A percentile compares a stretch with the other conserved stretches of the same genome.
phyloP scores from a whole-genome alignment of 345 rosid species.

The Hevea brasiliensis region DNA sequence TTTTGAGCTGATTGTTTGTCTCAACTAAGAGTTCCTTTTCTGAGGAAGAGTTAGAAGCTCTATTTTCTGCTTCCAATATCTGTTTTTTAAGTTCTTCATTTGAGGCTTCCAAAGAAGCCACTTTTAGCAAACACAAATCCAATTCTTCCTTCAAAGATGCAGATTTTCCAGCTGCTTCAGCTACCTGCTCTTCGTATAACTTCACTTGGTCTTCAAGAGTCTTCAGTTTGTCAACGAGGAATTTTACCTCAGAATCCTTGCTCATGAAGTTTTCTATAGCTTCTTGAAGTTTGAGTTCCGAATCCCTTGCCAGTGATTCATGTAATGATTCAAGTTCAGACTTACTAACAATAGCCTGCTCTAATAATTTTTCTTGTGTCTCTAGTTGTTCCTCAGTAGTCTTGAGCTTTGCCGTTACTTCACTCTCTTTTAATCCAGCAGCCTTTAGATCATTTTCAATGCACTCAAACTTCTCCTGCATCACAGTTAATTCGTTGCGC shows the following conservation, averaged over 20 bases:
- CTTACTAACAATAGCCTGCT: slow-evolving; percentile 51
- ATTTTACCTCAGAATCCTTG: slow-evolving; percentile 74
- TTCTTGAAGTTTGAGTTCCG: slow-evolving; percentile 65
- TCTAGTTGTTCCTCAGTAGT: slow-evolving; percentile 68
- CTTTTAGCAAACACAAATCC: slow-evolving; percentile 52
- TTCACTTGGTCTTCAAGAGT: slow-evolving; percentile 57
- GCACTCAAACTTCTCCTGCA: slow-evolving; percentile 61
- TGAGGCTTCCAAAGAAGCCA: slow-evolving; percentile 53
- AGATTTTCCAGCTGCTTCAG: slow-evolving; percentile 52
- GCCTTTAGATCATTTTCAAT: slow-evolving; percentile 66
- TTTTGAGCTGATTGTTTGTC: slow-evolving; percentile 80
- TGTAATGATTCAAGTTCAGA: slow-evolving; percentile 67
- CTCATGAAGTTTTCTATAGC: slow-evolving; percentile 50
- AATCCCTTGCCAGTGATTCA: slow-evolving; percentile 56
- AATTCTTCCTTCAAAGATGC: slow-evolving; percentile 66
- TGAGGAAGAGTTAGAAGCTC: slow-evolving; percentile 52
- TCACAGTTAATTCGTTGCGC: slow-evolving; percentile 61
- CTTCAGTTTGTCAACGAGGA: slow-evolving; percentile 60
- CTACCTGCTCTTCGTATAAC: slow-evolving; percentile 60
- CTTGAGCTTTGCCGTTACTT: slow-evolving; percentile 68
- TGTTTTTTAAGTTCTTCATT: slow-evolving; percentile 65
- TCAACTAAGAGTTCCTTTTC: slow-evolving; percentile 68
- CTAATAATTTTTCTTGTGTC: slow-evolving; percentile 53
- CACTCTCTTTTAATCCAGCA: slow-evolving; percentile 62
- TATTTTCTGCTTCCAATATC: slow-evolving; percentile 56